Base-by-base conservation (phyloP, 805 yeast genomes). In the Kluyveromyces aestuarii region DNA sequence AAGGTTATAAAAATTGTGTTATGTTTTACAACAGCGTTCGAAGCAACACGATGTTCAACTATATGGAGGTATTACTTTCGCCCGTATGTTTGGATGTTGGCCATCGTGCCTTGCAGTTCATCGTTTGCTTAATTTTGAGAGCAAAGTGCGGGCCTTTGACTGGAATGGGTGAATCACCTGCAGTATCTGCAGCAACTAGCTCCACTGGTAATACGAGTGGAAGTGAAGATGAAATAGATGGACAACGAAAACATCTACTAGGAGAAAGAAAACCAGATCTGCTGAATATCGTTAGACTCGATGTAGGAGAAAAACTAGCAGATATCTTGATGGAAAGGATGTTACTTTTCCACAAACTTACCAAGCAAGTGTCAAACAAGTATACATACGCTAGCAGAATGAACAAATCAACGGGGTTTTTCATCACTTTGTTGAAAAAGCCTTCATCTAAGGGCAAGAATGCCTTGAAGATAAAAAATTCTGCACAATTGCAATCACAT, bases 361-460 rank as follows among this genome's bases (percentile, higher is more conserved):
- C 72, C 50, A 62, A 72, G 66, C 69, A 71, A 38, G 63, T 84
- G 36, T 77, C 86, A 18, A 70, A 67, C 25, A 72, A 79, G 52
- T 83, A 81, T 58, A 80, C 79, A 50, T 81, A 81, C 58, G 84
- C 88, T 2, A 80, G 82, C 80, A 75, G 84, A 63, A 73, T 83
- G 59, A 71, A 78, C 37, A 82, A 81, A 55, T 82, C 85, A 8
- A 71, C 72, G 2, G 69, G 69, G 1, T 72, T 72, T 50, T 72
- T 72, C 45, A 63, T 72, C 27, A 68, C 73, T 0, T 51, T 72
- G 30, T 50, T 72, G 43, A 66, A 59, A 50, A 70, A 61, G 40
- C 71, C 66, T 1, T 57, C 59, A 17, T 48, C 55, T 7, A 58
- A 53, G 40, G 40, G 49, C 8, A 50, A 45, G 17, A n/a, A 18